A percentile compares a stretch with the other conserved stretches of the same genome.
These are phyloP conservation scores for Raffaelea ambrosiae DNA, from an alignment of 2,329 filamentous ascomycete genomes.

Conservation along the genomic window DNA sequence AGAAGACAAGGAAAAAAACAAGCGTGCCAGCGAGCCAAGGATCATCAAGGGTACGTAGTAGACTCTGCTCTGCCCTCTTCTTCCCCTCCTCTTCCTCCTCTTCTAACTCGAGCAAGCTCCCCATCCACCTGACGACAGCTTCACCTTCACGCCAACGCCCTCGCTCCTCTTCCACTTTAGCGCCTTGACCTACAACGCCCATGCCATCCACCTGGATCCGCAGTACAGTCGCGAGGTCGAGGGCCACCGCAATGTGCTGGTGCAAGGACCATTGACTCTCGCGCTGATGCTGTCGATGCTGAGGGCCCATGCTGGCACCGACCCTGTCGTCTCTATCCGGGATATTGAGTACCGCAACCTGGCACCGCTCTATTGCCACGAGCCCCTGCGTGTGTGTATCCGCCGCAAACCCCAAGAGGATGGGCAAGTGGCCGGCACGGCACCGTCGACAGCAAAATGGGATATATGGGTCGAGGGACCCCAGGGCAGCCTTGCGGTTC, in stretches of 20 bases:
- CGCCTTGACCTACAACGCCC: conserved; percentile 85
- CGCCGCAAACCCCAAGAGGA: no score
- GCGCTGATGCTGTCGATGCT: conserved; percentile 67
- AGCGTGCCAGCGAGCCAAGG: conserved; percentile 7
- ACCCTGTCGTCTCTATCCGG: conserved; percentile 28
- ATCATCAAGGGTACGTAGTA: conserved; percentile 17
- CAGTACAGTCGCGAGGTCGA: conserved; percentile 62
- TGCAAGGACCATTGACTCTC: conserved; percentile 79
- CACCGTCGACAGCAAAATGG: conserved; percentile 34
- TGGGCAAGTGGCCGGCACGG: conserved; percentile 29
- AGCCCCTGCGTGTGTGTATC: conserved; percentile 63
- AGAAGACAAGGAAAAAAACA: not conserved
- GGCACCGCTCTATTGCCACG: conserved; percentile 68
- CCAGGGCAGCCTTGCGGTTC: conserved; percentile 55
- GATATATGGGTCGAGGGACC: conserved; percentile 58
- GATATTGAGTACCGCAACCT: conserved; percentile 72
- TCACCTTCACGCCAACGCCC: conserved; percentile 56
- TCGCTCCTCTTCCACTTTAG: conserved; percentile 82
- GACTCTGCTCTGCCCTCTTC: not conserved
- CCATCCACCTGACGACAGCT: conserved; percentile 24
- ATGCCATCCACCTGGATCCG: conserved; percentile 78
- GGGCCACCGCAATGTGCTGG: conserved; percentile 64
- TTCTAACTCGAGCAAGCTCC: conserved; percentile 19
- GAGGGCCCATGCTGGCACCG: conserved; percentile 26
- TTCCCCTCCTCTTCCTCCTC: not conserved